Percentiles rank a stretch among this genome's conserved stretches.
Evolutionary conservation across 2,329 filamentous ascomycete genomes (phyloP).

Genomic region (Phyllosticta capitalensis): DNA sequence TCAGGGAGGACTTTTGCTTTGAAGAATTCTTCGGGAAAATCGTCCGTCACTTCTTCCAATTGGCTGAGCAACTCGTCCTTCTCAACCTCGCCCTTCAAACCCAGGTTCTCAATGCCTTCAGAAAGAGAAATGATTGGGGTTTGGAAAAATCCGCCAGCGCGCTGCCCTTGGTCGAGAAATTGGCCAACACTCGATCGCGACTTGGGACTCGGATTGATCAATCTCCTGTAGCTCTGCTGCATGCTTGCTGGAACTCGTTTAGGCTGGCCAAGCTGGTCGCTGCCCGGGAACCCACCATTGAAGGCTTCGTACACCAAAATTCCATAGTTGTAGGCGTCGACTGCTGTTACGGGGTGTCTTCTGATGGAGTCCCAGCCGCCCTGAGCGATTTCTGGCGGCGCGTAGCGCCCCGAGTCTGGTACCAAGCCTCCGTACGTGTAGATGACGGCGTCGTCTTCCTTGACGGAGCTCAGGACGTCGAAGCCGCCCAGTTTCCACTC

Average conservation of each 20-base stretch:
- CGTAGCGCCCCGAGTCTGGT: constrained; percentile 75
- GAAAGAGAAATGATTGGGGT: constrained; percentile 86
- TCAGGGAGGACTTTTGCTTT: constrained; percentile 95
- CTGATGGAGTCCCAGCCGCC: constrained; percentile 90
- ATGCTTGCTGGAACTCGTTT: constrained; percentile 80
- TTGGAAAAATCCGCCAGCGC: constrained; percentile 80
- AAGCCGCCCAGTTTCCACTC: constrained; percentile 97
- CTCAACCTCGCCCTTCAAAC: constrained; percentile 76
- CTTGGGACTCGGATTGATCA: constrained; percentile 84
- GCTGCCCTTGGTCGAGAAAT: constrained; percentile 82
- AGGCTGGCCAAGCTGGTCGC: constrained; percentile 74
- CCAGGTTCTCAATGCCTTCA: constrained; percentile 85
- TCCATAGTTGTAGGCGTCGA: constrained; percentile 83
- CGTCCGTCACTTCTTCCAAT: constrained; percentile 76
- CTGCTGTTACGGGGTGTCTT: constrained; percentile 65
- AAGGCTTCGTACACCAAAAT: constrained; percentile 83
- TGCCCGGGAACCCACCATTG: constrained; percentile 68
- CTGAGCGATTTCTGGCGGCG: constrained; percentile 75
- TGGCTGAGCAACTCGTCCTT: constrained; percentile 58
- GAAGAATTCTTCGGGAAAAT: constrained; percentile 97
- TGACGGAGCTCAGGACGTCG: constrained; percentile 86
- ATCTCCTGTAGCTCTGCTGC: constrained; percentile 82
- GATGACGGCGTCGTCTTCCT: constrained; percentile 89
- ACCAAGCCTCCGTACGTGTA: constrained; percentile 84
- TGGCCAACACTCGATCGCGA: constrained; percentile 71